phyloP scores from a whole-genome alignment of 2,329 filamentous ascomycete genomes.

The Clonostachys chloroleuca region DNA sequence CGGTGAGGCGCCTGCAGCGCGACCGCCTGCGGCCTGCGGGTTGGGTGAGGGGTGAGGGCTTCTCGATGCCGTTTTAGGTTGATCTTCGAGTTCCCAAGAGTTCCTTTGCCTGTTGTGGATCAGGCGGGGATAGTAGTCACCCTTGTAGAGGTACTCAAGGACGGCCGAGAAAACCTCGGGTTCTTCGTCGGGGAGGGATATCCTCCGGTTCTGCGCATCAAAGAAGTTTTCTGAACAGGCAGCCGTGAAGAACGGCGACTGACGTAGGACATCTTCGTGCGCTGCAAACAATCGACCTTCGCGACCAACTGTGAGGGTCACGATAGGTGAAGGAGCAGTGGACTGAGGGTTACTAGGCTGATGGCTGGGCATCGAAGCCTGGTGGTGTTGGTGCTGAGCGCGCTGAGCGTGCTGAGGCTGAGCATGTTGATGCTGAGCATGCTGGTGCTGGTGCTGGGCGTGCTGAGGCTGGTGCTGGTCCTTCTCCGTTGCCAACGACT shows the following conservation, averaged over 20 bases:
- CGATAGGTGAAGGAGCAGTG: slow-evolving; percentile 59
- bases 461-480: slow-evolving; percentile 12
- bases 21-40: slow-evolving; percentile 40
- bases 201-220: slow-evolving; percentile 73
- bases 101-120: slow-evolving; percentile 80
- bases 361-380: slow-evolving; percentile 1
- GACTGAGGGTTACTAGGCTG: slow-evolving; percentile 1
- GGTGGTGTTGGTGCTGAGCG: slow-evolving; percentile 1
- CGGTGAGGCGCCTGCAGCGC: slow-evolving; percentile 35
- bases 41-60: slow-evolving; percentile 48
- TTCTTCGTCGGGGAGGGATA: slow-evolving; percentile 71
- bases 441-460: background rate
- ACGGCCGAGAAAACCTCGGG: slow-evolving; percentile 90
- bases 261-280: slow-evolving; percentile 85
- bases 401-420: slow-evolving; percentile 4
- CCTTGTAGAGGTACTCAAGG: slow-evolving; percentile 96
- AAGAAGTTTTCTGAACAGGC: slow-evolving; percentile 69
- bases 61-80: slow-evolving; percentile 25
- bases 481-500: slow-evolving; percentile 57
- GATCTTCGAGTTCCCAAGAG: slow-evolving; percentile 85
- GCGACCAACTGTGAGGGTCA: slow-evolving; percentile 78
- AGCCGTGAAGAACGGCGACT: slow-evolving; percentile 79
- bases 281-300: slow-evolving; percentile 91
- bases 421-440: background rate
- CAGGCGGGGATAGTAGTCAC: slow-evolving; percentile 89